Base-by-base conservation (phyloP, 1,139 yeast genomes). In the Geotrichum siamense region DNA sequence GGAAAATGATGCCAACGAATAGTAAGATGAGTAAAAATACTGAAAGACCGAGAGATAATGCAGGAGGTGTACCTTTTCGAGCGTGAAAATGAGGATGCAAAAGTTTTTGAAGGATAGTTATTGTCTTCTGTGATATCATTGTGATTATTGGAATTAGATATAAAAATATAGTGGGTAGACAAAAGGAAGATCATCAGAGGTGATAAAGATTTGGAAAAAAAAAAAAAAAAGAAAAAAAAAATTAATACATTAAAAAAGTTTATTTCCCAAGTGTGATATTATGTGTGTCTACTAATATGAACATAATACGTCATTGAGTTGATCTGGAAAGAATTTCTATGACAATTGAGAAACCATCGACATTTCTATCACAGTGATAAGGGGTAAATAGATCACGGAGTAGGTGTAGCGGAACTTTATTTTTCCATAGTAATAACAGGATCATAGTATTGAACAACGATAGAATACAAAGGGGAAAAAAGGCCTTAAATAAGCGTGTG, bases 1-100 rank as follows among this genome's bases (percentile, higher is more conserved):
- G 51, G 34, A 63, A 52, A 27, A 62, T 47, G 26, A 41, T 36
- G 27, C 71, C 59, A 55, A 69, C 33, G 47, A 64, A 20, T 64
- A 69, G 56, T 19, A 76, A 48, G 5, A 70, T 37, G 2, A 75
- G 62, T 50, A 74, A 58, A 62, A 84, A 84, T 21, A 79, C 66
- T 6, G 70, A 56, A 29, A 82, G 63, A 2, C 94, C 93, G 3
- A 76, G 72, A 0, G 87, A 72, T 38, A 83, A 63, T 1, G 91
- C 93, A 2, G 89, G 83, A 12, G 76, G 76, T 25, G 50, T 45
- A 33, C 45, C 39, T 23, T 48, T 44, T 15, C 27, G 23, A 8
- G 43, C 43, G 19, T 12, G 27, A 5, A 43, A 15, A 35, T 43
- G 47, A 10, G 43, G 47, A 29, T 34, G 42, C 12, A 43, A 35